phyloP scores from a whole-genome alignment of 2,329 filamentous ascomycete species.

The Chlorencoelia australis region DNA sequence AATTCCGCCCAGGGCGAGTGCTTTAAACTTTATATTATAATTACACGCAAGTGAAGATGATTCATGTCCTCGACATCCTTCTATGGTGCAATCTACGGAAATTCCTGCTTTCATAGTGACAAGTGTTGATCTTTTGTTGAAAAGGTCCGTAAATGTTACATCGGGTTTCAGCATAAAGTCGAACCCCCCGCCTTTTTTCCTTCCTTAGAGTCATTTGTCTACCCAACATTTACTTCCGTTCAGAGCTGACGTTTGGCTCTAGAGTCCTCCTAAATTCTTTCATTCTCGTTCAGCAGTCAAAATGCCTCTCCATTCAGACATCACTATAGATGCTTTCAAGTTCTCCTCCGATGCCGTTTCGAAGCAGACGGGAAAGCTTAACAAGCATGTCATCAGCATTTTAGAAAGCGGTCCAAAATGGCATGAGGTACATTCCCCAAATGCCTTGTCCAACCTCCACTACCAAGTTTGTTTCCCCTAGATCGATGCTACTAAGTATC shows the following conservation, averaged over 20 bases:
- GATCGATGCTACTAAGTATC: slow-evolving; percentile 43
- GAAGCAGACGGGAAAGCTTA: slow-evolving; percentile 34
- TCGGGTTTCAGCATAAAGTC: too few relatives aligned
- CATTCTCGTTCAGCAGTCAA: slow-evolving; percentile 2
- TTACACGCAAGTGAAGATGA: too few relatives aligned
- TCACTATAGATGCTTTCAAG: slow-evolving; percentile 32
- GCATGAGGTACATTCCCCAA: slow-evolving; percentile 35
- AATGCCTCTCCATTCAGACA: slow-evolving; percentile 30
- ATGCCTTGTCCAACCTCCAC: neutral
- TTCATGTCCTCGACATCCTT: too few relatives aligned
- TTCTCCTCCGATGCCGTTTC: slow-evolving; percentile 33
- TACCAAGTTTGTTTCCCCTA: slow-evolving; percentile 16
- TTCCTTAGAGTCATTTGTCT: too few relatives aligned
- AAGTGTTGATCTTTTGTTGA: too few relatives aligned
- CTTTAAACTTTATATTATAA: too few relatives aligned
- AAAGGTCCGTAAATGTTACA: too few relatives aligned
- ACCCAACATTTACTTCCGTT: too few relatives aligned
- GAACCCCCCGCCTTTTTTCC: too few relatives aligned
- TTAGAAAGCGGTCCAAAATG: slow-evolving; percentile 34
- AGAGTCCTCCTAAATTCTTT: slow-evolving; percentile 33
- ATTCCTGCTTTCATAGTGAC: too few relatives aligned
- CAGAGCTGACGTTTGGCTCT: too few relatives aligned
- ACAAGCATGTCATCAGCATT: slow-evolving; percentile 26
- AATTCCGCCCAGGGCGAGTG: slow-evolving; percentile 32
- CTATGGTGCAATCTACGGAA: too few relatives aligned